phyloP scores from a whole-genome alignment of 441 rosid genomes.

The Jatropha podagrica region DNA sequence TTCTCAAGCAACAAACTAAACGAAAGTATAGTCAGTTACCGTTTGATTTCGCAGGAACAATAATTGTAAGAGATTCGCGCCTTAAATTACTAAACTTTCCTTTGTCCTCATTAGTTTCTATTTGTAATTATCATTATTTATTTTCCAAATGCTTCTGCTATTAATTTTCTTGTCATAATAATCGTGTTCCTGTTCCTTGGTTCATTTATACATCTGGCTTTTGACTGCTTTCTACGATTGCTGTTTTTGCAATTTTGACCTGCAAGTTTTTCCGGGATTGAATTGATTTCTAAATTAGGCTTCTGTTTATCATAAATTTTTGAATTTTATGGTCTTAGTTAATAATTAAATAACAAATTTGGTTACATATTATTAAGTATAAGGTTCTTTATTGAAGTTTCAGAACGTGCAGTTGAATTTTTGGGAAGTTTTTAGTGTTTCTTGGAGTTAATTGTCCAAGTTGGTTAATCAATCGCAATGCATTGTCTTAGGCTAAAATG shows the following conservation, averaged over 20 bases:
- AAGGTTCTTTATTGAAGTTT: neutral
- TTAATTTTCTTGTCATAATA: neutral
- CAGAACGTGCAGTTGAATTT: neutral
- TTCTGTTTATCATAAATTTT: neutral
- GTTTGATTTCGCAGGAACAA: neutral
- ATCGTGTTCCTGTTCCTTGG: neutral
- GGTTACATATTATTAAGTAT: neutral
- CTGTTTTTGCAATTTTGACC: neutral
- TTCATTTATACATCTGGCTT: neutral
- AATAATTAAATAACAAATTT: neutral
- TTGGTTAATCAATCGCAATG: neutral
- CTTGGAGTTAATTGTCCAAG: neutral
- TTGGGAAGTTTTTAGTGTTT: neutral
- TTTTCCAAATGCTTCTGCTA: neutral
- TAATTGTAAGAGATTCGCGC: neutral
- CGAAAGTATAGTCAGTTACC: neutral
- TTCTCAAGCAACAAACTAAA: neutral
- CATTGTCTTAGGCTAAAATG: neutral
- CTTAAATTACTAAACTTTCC: neutral
- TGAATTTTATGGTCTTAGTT: neutral
- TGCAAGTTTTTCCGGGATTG: constrained; percentile 5
- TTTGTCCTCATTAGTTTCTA: neutral
- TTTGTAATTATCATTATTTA: neutral
- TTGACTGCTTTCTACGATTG: neutral
- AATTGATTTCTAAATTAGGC: constrained; percentile 1